These are phyloP conservation scores for Aspergillus spinulosporus DNA, from an alignment of 2,329 filamentous ascomycete species.

Conservation along the genomic window DNA sequence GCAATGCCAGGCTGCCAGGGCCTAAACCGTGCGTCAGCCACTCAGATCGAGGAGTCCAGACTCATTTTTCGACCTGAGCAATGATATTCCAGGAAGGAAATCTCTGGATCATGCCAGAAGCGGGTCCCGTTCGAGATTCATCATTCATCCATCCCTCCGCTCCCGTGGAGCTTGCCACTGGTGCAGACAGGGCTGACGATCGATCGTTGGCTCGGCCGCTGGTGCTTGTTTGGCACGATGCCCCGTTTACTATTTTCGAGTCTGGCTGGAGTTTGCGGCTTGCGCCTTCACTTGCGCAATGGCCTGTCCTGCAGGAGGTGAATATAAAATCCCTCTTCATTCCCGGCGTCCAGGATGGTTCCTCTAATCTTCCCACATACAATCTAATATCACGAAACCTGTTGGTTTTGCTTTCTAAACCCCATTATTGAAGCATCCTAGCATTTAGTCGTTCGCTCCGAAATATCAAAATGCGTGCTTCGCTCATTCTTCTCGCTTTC, in stretches of 20 bases:
- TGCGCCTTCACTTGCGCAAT: conserved; percentile 17
- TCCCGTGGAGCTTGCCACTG: conserved; percentile 12
- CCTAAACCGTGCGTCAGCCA: conserved; percentile 1
- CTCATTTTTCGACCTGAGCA: background rate
- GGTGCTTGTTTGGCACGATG: conserved; percentile 13
- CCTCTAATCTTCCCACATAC: conserved; percentile 5
- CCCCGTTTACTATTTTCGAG: conserved; percentile 21
- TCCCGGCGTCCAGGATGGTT: conserved; percentile 7
- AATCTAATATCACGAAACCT: background rate
- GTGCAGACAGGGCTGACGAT: conserved; percentile 20
- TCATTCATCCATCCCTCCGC: conserved; percentile 1
- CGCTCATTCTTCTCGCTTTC: conserved; percentile 46
- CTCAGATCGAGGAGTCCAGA: conserved; percentile 5
- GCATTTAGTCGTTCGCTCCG: conserved; percentile 1
- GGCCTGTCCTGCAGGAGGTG: conserved; percentile 13
- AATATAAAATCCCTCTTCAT: conserved; percentile 21
- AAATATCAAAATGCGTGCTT: conserved; percentile 49
- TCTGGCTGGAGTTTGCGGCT: background rate
- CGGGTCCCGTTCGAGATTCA: conserved; percentile 10
- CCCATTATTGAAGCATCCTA: conserved; percentile 17
- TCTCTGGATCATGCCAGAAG: conserved; percentile 11
- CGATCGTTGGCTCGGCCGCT: background rate
- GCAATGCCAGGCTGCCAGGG: background rate
- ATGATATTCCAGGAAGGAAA: background rate
- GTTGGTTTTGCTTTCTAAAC: background rate